Conservation (phyloP, 768 basidiomycete genomes). For the Sarcodon sp. region DNA sequence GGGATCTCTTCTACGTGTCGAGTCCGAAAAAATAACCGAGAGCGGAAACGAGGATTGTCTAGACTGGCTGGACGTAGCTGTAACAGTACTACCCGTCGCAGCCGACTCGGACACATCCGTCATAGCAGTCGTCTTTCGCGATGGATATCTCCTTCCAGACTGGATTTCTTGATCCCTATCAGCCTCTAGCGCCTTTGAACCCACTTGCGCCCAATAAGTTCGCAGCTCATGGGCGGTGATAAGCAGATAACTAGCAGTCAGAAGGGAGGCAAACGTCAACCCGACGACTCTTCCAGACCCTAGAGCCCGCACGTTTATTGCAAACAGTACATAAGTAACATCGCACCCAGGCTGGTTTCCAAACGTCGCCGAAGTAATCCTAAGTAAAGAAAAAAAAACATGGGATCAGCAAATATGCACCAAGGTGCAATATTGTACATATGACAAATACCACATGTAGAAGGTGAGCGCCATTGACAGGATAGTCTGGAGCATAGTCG, state of each 20-base stretch:
- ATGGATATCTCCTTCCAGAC: background rate
- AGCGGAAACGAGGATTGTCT: too few relatives aligned
- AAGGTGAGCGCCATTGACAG: constrained; percentile 25
- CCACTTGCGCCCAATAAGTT: constrained; percentile 7
- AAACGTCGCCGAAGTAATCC: constrained; percentile 19
- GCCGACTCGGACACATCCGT: constrained; percentile 11
- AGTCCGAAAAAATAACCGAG: too few relatives aligned
- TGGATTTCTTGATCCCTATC: background rate
- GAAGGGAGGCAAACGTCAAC: constrained; percentile 18
- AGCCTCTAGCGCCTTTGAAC: background rate
- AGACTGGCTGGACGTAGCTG: too few relatives aligned
- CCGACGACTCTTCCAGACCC: constrained; percentile 19
- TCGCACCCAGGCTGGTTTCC: constrained; percentile 15
- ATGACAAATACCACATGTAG: constrained; percentile 20
- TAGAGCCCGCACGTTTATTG: constrained; percentile 17
- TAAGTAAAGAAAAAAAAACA: constrained; percentile 4
- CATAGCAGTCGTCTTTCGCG: background rate
- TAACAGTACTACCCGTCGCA: too few relatives aligned
- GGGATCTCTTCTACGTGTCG: too few relatives aligned
- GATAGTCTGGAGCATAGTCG: constrained; percentile 24
- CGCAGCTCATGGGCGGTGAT: constrained; percentile 23
- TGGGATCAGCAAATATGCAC: background rate
- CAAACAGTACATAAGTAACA: constrained; percentile 23
- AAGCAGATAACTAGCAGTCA: constrained; percentile 17
- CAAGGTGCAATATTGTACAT: background rate